Percentiles rank a stretch among this genome's conserved stretches.
phyloP scores from a whole-genome alignment of 371 early-diverging fungal species.

The Mortierella sp. region DNA sequence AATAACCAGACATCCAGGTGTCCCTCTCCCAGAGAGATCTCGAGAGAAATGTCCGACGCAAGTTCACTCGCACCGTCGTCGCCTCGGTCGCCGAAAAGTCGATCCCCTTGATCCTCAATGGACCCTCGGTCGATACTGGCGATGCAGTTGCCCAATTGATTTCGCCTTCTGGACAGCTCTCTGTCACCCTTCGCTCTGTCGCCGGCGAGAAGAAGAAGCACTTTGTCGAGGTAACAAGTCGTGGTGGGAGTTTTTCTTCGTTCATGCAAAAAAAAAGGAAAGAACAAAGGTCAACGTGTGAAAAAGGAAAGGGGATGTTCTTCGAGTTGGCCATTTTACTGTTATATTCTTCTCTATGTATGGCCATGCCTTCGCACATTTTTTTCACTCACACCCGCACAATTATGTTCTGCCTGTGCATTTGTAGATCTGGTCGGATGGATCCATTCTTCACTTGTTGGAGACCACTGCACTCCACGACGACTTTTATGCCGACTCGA shows the following conservation, averaged over 20 bases:
- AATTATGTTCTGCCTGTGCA: neutral
- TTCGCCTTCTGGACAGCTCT: constrained; percentile 35
- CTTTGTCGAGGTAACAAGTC: constrained; percentile 60
- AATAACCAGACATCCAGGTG: constrained; percentile 42
- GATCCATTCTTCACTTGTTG: constrained; percentile 56
- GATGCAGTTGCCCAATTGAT: constrained; percentile 42
- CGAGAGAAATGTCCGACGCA: constrained; percentile 60
- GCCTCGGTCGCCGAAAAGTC: constrained; percentile 24
- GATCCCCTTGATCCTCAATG: constrained; percentile 34
- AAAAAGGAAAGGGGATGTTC: neutral
- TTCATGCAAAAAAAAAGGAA: neutral
- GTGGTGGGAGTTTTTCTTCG: neutral
- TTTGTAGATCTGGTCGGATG: constrained; percentile 63
- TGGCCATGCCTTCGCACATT: too few species aligned
- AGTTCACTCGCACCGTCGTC: constrained; percentile 52
- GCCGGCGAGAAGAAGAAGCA: constrained; percentile 58
- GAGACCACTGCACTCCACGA: constrained; percentile 73
- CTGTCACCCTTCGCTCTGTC: constrained; percentile 47
- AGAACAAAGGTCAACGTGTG: neutral
- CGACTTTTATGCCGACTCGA: constrained; percentile 72
- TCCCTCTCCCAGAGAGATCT: constrained; percentile 63
- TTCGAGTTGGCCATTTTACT: neutral
- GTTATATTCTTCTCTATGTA: neutral
- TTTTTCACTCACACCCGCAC: too few species aligned
- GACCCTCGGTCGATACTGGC: constrained; percentile 50